Evolutionary conservation across 257 asterid genomes (phyloP).

Genomic region (Fraxinus cuspidata): DNA sequence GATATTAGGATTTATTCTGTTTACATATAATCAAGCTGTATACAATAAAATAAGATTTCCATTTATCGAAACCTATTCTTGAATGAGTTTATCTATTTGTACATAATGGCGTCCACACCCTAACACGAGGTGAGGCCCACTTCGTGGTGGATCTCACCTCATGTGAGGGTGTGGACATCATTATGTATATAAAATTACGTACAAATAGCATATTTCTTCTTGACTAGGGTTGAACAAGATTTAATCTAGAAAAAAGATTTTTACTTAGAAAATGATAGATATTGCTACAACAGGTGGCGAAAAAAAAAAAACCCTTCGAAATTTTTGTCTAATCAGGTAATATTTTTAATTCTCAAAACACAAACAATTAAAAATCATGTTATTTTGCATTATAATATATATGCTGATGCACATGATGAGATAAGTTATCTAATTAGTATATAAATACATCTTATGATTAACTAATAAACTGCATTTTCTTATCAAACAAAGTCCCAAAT

Average conservation of each 20-base stretch:
- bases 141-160: too few relatives aligned
- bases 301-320: too few relatives aligned
- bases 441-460: constrained; percentile 15
- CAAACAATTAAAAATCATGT: neutral
- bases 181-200: too few relatives aligned
- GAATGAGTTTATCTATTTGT: neutral
- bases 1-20: too few relatives aligned
- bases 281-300: too few relatives aligned
- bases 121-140: too few relatives aligned
- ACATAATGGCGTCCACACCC: too few relatives aligned
- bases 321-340: neutral
- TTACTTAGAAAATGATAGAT: neutral
- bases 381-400: neutral
- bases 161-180: too few relatives aligned
- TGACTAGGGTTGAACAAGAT: neutral
- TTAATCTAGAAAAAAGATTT: neutral
- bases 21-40: neutral
- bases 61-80: neutral
- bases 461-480: constrained; percentile 10
- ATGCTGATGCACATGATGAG: neutral
- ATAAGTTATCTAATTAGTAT: constrained; percentile 7
- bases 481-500: neutral
- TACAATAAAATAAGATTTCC: too few relatives aligned
- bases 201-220: too few relatives aligned
- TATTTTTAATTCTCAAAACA: neutral